Conservation (phyloP, 2,329 filamentous ascomycete genomes). For the Zelopaecilomyces penicillatus region DNA sequence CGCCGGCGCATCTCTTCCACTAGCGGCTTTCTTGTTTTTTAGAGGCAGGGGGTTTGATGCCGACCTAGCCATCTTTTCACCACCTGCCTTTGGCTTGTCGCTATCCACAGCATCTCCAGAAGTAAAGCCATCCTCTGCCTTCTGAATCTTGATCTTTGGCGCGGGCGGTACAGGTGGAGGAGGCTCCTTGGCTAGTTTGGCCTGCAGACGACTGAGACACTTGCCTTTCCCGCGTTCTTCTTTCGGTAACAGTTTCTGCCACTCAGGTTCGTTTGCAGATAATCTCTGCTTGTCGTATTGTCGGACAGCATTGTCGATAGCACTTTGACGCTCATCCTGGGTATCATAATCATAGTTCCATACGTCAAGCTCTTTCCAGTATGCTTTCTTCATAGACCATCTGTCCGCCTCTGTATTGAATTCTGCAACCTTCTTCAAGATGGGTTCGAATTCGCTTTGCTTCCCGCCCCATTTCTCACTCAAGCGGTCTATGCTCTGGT, state of each 20-base stretch:
- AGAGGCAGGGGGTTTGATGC: constrained; percentile 40
- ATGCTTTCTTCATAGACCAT: constrained; percentile 48
- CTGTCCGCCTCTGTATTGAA: constrained; percentile 39
- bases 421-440: constrained; percentile 51
- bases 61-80: constrained; percentile 40
- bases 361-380: constrained; percentile 57
- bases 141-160: constrained; percentile 43
- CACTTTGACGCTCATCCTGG: constrained; percentile 47
- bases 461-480: constrained; percentile 41
- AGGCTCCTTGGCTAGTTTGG: constrained; percentile 46
- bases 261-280: constrained; percentile 46
- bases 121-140: constrained; percentile 38
- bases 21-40: constrained; percentile 48
- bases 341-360: constrained; percentile 52
- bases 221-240: constrained; percentile 51
- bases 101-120: constrained; percentile 30
- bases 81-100: constrained; percentile 23
- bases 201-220: constrained; percentile 53
- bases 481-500: constrained; percentile 42
- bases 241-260: constrained; percentile 52
- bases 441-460: constrained; percentile 44
- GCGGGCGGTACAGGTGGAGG: constrained; percentile 30
- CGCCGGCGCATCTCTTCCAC: constrained; percentile 43
- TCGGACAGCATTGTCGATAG: constrained; percentile 53
- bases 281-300: constrained; percentile 52